Evolutionary conservation across 2,329 filamentous ascomycete species (phyloP).

Genomic region (Hymenoscyphus fructigenus): DNA sequence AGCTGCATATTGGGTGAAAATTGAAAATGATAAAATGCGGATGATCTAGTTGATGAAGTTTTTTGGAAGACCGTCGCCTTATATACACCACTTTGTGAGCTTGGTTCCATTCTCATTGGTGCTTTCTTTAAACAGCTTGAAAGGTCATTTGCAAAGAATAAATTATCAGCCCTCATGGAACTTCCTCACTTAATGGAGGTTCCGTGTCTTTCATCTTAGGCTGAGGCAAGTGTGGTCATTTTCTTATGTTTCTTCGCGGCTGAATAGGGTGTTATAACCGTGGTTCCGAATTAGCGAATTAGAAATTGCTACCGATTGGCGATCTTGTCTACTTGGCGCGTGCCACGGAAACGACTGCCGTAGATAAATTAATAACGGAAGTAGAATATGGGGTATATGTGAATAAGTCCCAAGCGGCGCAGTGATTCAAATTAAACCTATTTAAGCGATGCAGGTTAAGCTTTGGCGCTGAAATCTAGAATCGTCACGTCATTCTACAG

Average conservation of each 20-base stretch:
- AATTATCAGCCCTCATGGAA: not conserved
- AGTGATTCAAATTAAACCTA: not conserved
- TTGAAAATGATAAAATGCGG: not conserved
- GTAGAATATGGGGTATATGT: not conserved
- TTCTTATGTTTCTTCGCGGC: not conserved
- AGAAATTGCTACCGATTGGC: not conserved
- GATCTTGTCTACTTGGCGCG: not conserved
- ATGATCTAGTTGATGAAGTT: not conserved
- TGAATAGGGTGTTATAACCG: constrained; percentile 1
- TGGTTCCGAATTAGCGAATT: not conserved
- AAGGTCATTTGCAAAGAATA: not conserved
- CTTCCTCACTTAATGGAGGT: not conserved
- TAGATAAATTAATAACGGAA: not conserved
- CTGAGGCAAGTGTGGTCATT: not conserved
- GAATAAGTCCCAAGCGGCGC: not conserved
- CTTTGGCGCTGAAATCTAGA: not conserved
- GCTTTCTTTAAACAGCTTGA: not conserved
- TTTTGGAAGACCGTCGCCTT: not conserved
- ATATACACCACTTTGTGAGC: not conserved
- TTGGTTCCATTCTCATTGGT: not conserved
- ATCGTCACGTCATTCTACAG: not conserved
- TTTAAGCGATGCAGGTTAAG: not conserved
- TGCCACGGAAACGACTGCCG: not conserved
- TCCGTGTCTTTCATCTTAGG: not conserved
- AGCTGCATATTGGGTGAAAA: constrained; percentile 5